Evolutionary conservation across 2,329 filamentous ascomycete genomes (phyloP).

Genomic region (Aspergillus jensenii): DNA sequence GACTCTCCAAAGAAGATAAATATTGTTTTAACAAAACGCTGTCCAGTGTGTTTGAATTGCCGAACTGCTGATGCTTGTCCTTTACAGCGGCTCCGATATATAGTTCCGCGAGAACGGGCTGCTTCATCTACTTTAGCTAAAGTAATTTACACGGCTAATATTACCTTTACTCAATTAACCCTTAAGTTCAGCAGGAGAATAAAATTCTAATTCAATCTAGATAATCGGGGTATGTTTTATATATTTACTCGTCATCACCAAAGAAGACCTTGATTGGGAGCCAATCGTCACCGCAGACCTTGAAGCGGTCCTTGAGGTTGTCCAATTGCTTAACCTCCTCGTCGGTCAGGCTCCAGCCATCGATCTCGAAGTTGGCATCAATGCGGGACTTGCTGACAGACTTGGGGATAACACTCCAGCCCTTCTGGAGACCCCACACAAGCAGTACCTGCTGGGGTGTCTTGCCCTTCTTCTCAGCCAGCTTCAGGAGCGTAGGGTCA

Average conservation of each 20-base stretch:
- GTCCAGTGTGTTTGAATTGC: no score
- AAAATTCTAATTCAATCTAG: neutral
- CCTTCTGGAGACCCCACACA: slow-evolving; percentile 77
- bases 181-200: neutral
- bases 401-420: slow-evolving; percentile 84
- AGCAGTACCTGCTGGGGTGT: slow-evolving; percentile 55
- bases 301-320: slow-evolving; percentile 72
- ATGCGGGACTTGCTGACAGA: slow-evolving; percentile 73
- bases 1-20: no score
- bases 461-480: slow-evolving; percentile 58
- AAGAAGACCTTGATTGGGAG: slow-evolving; percentile 76
- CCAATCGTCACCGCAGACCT: slow-evolving; percentile 75
- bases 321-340: slow-evolving; percentile 72
- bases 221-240: slow-evolving; percentile 4
- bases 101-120: no score
- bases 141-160: no score
- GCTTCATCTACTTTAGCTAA: no score
- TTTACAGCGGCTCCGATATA: neutral
- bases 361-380: slow-evolving; percentile 71
- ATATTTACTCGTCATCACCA: slow-evolving; percentile 70
- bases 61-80: neutral
- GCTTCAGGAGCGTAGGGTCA: slow-evolving; percentile 50
- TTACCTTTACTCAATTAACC: neutral
- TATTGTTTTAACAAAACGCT: no score
- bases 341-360: slow-evolving; percentile 70